A percentile compares a stretch with the other conserved stretches of the same genome.
phyloP scores from a whole-genome alignment of 106 monocot species.

The Allium cepa region DNA sequence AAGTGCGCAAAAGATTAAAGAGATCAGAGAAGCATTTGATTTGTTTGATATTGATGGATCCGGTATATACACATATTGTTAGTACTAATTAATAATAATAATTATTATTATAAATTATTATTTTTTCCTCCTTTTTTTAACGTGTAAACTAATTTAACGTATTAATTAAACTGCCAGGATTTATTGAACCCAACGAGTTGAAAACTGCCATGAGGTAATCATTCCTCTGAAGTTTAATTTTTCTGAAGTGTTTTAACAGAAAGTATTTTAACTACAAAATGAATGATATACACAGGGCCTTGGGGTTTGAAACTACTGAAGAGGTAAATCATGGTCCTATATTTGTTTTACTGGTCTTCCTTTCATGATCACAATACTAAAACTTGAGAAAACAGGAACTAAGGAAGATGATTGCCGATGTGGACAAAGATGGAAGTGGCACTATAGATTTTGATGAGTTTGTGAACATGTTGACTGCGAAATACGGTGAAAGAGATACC shows the following conservation, averaged over 20 bases:
- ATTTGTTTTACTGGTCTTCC: neutral
- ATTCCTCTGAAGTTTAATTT: neutral
- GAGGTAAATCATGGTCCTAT: conserved; percentile 35
- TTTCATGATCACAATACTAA: neutral
- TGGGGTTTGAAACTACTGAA: conserved; percentile 87
- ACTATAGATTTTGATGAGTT: conserved; percentile 91
- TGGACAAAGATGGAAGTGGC: conserved; percentile 87
- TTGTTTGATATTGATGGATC: conserved; percentile 93
- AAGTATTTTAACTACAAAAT: no score
- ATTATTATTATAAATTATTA: conserved; percentile 2
- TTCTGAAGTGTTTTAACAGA: neutral
- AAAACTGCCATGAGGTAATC: conserved; percentile 90
- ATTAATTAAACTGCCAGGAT: conserved; percentile 29
- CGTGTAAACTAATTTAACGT: neutral
- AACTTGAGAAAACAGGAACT: conserved; percentile 45
- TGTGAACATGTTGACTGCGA: conserved; percentile 83
- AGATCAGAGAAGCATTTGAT: conserved; percentile 92
- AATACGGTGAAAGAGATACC: conserved; percentile 84
- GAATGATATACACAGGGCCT: conserved; percentile 47
- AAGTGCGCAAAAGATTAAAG: conserved; percentile 54
- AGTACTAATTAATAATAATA: no score
- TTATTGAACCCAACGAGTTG: conserved; percentile 87
- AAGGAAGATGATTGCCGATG: conserved; percentile 72
- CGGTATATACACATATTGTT: conserved; percentile 24
- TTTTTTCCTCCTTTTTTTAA: conserved; percentile 1